Conservation (phyloP, 169 alveolate genomes). For the Cryptosporidium viatorum region DNA sequence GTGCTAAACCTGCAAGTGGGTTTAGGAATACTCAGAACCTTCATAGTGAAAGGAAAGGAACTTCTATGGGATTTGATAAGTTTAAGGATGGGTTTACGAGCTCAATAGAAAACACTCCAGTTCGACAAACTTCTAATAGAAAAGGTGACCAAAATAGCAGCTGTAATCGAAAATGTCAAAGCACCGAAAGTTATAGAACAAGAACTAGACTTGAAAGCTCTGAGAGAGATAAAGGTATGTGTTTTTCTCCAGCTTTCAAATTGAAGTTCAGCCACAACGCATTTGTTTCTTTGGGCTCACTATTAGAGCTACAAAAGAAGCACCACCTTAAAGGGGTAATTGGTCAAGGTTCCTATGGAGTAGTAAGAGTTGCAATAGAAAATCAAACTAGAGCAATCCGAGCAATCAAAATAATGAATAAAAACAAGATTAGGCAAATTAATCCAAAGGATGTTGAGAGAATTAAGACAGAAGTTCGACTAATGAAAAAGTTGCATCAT, state of each 20-base stretch:
- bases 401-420: constrained; percentile 60
- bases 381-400: constrained; percentile 24
- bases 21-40: not conserved
- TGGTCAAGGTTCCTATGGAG: constrained; percentile 71
- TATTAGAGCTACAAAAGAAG: constrained; percentile 41
- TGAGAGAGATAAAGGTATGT: constrained; percentile 11
- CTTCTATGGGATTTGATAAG: not conserved
- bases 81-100: not conserved
- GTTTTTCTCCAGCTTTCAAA: constrained; percentile 62
- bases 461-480: constrained; percentile 77
- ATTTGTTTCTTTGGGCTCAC: constrained; percentile 50
- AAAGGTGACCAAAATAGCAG: not conserved
- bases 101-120: constrained; percentile 18
- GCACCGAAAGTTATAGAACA: constrained; percentile 41
- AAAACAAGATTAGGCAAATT: constrained; percentile 59
- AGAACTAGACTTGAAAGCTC: not conserved
- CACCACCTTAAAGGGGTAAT: constrained; percentile 23
- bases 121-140: not conserved
- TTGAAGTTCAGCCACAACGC: constrained; percentile 48
- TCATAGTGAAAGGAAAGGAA: not conserved
- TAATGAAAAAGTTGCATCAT: constrained; percentile 76
- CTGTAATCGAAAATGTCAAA: constrained; percentile 20
- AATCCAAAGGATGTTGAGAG: constrained; percentile 76
- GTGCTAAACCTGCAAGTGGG: not conserved
- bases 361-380: constrained; percentile 54